Percentiles rank a stretch among this genome's conserved stretches.
Evolutionary conservation across 106 monocot genomes (phyloP).

Genomic region (Phalaenopsis aphrodite): DNA sequence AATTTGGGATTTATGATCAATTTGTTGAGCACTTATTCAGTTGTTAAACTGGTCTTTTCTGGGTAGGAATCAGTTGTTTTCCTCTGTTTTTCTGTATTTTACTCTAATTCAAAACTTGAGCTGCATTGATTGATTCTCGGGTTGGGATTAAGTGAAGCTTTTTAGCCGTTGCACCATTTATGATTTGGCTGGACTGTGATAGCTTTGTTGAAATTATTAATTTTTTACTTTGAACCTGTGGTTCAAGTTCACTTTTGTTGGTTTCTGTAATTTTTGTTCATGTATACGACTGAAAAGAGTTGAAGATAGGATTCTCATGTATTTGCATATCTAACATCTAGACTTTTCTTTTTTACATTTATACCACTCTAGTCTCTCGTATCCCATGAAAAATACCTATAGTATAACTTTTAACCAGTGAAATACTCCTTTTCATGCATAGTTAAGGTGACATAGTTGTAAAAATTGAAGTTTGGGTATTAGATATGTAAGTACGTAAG

Average conservation of each 20-base stretch:
- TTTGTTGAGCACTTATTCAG: neutral
- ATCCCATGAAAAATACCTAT: too few species aligned
- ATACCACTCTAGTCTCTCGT: too few species aligned
- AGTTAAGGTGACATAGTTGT: too few species aligned
- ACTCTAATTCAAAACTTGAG: neutral
- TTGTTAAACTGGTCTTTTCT: neutral
- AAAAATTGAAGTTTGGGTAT: too few species aligned
- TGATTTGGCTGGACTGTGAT: neutral
- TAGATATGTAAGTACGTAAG: too few species aligned
- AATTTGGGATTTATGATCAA: neutral
- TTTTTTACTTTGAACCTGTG: neutral
- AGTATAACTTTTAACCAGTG: too few species aligned
- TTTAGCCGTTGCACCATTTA: neutral
- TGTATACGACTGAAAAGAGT: neutral
- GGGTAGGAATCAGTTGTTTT: neutral
- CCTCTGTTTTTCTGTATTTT: neutral
- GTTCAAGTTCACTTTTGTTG: neutral
- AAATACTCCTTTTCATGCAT: too few species aligned
- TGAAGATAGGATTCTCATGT: neutral
- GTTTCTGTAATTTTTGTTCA: neutral
- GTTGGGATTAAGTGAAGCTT: neutral
- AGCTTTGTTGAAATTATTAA: neutral
- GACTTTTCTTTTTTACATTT: too few species aligned
- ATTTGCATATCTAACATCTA: too few species aligned
- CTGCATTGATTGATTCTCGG: neutral